A percentile compares a stretch with the other conserved stretches of the same genome.
Evolutionary conservation across 257 asterid species (phyloP).

Genomic region (Jacaranda copaia): DNA sequence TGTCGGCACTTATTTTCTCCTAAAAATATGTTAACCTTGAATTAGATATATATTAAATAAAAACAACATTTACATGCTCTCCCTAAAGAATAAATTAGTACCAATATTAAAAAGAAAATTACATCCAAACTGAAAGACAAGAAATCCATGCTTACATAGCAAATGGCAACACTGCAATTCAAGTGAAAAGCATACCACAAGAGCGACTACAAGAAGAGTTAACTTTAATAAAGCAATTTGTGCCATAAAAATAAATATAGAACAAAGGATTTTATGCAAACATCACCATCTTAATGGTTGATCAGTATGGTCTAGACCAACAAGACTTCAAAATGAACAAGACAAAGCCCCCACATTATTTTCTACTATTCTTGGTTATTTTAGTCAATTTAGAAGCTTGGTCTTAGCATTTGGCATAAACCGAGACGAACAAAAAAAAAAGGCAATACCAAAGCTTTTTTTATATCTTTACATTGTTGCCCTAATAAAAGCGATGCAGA

Average conservation of each 20-base stretch:
- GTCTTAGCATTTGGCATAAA: constrained; percentile 10
- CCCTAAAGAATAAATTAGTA: not conserved
- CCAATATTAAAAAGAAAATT: not conserved
- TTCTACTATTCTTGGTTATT: not conserved
- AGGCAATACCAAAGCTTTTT: not conserved
- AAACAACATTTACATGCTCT: not conserved
- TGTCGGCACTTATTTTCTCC: not conserved
- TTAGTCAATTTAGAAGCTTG: constrained; percentile 10
- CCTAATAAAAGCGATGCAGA: no score
- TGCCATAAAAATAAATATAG: not conserved
- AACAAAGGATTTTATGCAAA: constrained; percentile 9
- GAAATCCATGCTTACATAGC: not conserved
- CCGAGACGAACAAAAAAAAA: not conserved
- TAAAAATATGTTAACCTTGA: not conserved
- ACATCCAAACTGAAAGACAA: not conserved
- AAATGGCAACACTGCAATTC: not conserved
- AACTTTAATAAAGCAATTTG: not conserved
- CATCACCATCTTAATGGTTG: not conserved
- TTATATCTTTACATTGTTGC: no score
- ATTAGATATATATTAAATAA: not conserved
- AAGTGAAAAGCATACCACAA: not conserved
- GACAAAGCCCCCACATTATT: not conserved
- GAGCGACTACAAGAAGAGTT: no score
- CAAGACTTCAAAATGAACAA: not conserved
- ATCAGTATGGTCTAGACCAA: not conserved